Evolutionary conservation across 108 stramenopile genomes (phyloP).

Genomic region (Mediolabrus comicus): DNA sequence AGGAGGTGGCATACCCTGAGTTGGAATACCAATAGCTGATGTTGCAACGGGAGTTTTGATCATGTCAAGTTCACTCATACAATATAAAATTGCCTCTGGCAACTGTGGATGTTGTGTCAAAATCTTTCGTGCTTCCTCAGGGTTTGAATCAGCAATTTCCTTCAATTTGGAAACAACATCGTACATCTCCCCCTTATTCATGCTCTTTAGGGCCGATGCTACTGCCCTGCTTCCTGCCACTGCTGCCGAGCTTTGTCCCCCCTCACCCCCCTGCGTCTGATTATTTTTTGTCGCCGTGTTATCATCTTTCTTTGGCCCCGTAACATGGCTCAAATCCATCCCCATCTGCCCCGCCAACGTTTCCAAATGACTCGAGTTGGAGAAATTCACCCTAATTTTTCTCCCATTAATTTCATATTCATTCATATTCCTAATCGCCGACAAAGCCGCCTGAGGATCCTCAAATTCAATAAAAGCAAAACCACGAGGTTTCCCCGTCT

Average conservation of each 20-base stretch:
- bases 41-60: slow-evolving; percentile 73
- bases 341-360: slow-evolving; percentile 84
- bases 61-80: slow-evolving; percentile 90
- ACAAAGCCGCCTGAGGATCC: slow-evolving; percentile 92
- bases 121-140: slow-evolving; percentile 87
- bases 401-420: slow-evolving; percentile 94
- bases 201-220: slow-evolving; percentile 69
- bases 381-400: slow-evolving; percentile 90
- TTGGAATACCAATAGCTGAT: slow-evolving; percentile 28
- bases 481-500: slow-evolving; percentile 93
- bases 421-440: slow-evolving; percentile 96
- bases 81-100: slow-evolving; percentile 87
- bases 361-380: slow-evolving; percentile 88
- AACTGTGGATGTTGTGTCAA: slow-evolving; percentile 86
- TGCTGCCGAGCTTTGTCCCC: slow-evolving; percentile 1
- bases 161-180: slow-evolving; percentile 88
- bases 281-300: not conserved
- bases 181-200: slow-evolving; percentile 92
- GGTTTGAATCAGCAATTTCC: slow-evolving; percentile 86
- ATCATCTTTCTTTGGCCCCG: slow-evolving; percentile 12
- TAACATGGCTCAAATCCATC: slow-evolving; percentile 73
- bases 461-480: slow-evolving; percentile 98
- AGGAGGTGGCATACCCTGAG: slow-evolving; percentile 10
- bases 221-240: slow-evolving; percentile 74
- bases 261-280: slow-evolving; percentile 23